Base-by-base conservation (phyloP, 2,329 filamentous ascomycete species). In the Dryadomyces sulphureus region DNA sequence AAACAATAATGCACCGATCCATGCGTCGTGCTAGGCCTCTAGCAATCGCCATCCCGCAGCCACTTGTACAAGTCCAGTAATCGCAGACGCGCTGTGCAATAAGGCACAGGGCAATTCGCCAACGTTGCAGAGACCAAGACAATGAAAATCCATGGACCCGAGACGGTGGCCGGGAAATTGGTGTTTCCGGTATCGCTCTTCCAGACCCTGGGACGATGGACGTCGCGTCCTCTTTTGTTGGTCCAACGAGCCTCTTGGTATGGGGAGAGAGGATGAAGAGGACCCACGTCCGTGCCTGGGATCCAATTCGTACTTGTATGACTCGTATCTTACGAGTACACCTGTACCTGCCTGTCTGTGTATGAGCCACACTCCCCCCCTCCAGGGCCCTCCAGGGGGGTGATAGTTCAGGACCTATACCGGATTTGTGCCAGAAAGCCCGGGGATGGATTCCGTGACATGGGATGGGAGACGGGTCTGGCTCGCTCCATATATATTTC, bases 361-460 rank as follows among this genome's bases (percentile, higher is more conserved):
- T n/a, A n/a, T n/a, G n/a, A n/a, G n/a, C n/a, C n/a, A n/a, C n/a
- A n/a, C n/a, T n/a, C n/a, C n/a, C n/a, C n/a, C n/a, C n/a, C n/a
- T n/a, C n/a, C n/a, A n/a, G 17, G 19, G 36, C 9, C 36, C 9
- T n/a, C n/a, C n/a, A n/a, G 22, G 38, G 38, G 27, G 27, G 27
- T 32, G 9, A n/a, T n/a, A n/a, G n/a, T n/a, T 32, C 9, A 8
- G 16, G 20, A 20, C 40, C 48, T 50, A 50, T 42, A 12, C 46
- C 48, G 7, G n/a, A 46, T 39, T 39, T 20, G 38, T 39, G 38
- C 38, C 21, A 22, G 19, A 39, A 38, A 21, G 27, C 16, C 50
- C 50, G 50, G 50, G 50, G 45, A 39, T 43, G 45, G 35, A 35
- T 50, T 51, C 50, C 50, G 50, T 40, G 45, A 48, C 38, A 49